phyloP scores from a whole-genome alignment of 345 rosid genomes.

The Microcos paniculata region DNA sequence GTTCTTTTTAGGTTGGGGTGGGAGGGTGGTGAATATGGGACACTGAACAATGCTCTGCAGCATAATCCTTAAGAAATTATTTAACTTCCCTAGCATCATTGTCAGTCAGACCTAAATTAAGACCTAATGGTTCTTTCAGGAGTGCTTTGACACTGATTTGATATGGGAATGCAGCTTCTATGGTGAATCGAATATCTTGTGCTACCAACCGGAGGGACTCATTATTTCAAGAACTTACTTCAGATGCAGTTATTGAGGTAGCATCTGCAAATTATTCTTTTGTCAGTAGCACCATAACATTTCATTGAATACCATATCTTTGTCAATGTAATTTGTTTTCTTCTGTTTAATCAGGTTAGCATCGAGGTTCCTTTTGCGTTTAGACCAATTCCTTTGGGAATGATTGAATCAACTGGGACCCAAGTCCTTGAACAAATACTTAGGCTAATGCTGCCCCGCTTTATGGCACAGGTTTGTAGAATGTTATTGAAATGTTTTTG shows the following conservation, averaged over 20 bases:
- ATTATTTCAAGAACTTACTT: conserved; percentile 58
- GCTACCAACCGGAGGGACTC: conserved; percentile 39
- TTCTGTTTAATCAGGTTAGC: conserved; percentile 44
- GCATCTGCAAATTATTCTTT: conserved; percentile 4
- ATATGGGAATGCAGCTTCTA: conserved; percentile 78
- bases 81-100: background rate
- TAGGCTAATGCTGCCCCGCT: conserved; percentile 84
- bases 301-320: background rate
- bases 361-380: conserved; percentile 85
- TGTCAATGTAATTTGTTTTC: conserved; percentile 2
- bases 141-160: conserved; percentile 41
- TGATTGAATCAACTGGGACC: conserved; percentile 76
- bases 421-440: conserved; percentile 82
- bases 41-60: background rate
- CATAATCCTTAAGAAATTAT: background rate
- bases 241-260: conserved; percentile 92
- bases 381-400: conserved; percentile 64
- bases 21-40: background rate
- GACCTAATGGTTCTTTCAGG: conserved; percentile 22
- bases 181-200: conserved; percentile 83
- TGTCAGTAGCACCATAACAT: background rate
- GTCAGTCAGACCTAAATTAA: conserved; percentile 20
- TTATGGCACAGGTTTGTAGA: conserved; percentile 79
- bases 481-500: background rate
- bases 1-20: background rate